Evolutionary conservation across 106 monocot species (phyloP), one percentile per base, ranked within the genome.

Genomic region (Acorus calamus): DNA sequence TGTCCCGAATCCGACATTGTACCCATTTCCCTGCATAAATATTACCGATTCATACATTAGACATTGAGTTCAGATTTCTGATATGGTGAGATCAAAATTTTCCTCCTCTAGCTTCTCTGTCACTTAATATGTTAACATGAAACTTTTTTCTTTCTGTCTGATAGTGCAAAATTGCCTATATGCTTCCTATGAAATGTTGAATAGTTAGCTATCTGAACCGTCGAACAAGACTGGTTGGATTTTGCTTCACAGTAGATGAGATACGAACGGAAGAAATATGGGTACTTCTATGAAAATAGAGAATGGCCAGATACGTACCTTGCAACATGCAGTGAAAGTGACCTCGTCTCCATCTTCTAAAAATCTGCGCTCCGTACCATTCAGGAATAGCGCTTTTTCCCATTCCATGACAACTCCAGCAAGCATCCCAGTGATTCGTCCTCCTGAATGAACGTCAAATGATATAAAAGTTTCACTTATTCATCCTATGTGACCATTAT

Each of bases 291-390:
- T 3, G 8, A 58, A 4, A 5, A 9, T 42, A 42, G 3, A 50
- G 12, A 49, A 63, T n/a, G 12, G 9, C 14, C 70, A 41, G 41
- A 14, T 50, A 12, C 12, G 28, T 4, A 90, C 90, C 94, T 90
- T 76, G 81, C 90, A 90, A 57, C 80, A 85, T 14, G 76, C 89
- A 43, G 87, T 84, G 63, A 96, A 72, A 59, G 78, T 84, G 64
- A 96, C 87, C 74, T 96, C 90, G 75, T 96, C 94, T n/a, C 90
- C 86, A 87, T 96, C 94, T 83, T 96, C 94, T 54, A 96, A 66
- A 76, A 82, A 90, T 65, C 67, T 78, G 3, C 82, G 84, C 8
- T 14, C 61, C 60, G 71, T 71, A 56, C 80, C 79, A 65, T 75
- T 79, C 6, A 96, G 43, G 47, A 49, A 55, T 64, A 90, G 77